phyloP scores from a whole-genome alignment of 768 basidiomycete species.

The Auricularia sp. region DNA sequence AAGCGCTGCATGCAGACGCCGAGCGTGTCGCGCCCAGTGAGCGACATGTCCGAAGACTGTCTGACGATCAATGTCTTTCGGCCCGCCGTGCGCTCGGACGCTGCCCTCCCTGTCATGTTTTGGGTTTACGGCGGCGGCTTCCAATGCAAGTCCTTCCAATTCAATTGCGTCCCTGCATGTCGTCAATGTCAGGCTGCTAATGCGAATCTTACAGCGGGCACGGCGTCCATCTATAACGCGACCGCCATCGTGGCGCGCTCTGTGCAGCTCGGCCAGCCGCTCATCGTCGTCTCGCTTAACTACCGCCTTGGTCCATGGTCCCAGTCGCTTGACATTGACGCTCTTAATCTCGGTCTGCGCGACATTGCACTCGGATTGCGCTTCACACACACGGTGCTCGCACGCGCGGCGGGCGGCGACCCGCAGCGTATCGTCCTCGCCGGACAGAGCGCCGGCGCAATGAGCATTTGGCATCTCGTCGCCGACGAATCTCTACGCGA shows the following conservation, averaged over 20 bases:
- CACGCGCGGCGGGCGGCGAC: slow-evolving; percentile 20
- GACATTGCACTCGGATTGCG: slow-evolving; percentile 27
- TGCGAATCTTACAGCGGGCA: not conserved
- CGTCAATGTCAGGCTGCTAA: not conserved
- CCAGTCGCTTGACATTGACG: slow-evolving; percentile 28
- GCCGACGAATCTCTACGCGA: slow-evolving; percentile 24
- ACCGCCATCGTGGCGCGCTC: not conserved
- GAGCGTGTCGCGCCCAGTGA: not conserved
- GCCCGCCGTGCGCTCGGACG: slow-evolving; percentile 18
- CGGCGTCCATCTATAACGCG: not conserved
- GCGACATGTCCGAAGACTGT: slow-evolving; percentile 34
- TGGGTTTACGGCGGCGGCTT: slow-evolving; percentile 38
- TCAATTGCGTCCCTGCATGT: no score
- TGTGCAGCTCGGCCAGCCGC: slow-evolving; percentile 24
- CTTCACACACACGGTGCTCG: slow-evolving; percentile 22
- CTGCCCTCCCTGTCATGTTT: slow-evolving; percentile 32
- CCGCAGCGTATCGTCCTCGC: slow-evolving; percentile 29
- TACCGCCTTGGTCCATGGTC: slow-evolving; percentile 37
- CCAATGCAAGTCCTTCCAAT: not conserved
- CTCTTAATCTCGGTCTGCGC: slow-evolving; percentile 36
- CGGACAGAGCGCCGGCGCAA: slow-evolving; percentile 49
- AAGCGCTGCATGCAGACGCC: slow-evolving; percentile 19
- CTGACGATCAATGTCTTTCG: slow-evolving; percentile 37
- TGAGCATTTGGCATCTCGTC: slow-evolving; percentile 30
- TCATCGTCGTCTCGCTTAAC: slow-evolving; percentile 40